These are phyloP conservation scores for Pleurostoma richardsiae DNA, from an alignment of 2,329 filamentous ascomycete genomes.

Conservation along the genomic window DNA sequence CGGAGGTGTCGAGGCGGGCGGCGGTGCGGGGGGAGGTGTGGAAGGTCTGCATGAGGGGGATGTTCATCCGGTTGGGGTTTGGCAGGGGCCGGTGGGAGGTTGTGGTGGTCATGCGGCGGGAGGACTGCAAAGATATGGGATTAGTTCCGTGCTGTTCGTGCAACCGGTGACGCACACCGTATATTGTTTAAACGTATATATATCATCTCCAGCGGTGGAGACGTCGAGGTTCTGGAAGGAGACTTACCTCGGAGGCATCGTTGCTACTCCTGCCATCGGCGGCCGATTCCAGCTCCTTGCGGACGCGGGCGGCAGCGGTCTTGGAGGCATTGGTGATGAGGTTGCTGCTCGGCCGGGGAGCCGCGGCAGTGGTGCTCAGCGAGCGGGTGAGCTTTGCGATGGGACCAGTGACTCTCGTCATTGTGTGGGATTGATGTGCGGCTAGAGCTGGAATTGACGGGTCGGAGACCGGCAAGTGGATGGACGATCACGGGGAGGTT, in stretches of 20 bases:
- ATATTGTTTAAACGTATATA: no score
- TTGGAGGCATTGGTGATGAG: slow-evolving; percentile 26
- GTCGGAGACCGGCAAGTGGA: background rate
- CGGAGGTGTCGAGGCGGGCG: slow-evolving; percentile 21
- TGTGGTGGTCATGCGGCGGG: slow-evolving; percentile 37
- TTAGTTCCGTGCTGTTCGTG: background rate
- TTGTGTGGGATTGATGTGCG: slow-evolving; percentile 15
- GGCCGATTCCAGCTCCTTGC: slow-evolving; percentile 42
- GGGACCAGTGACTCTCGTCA: slow-evolving; percentile 46
- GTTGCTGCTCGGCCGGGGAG: slow-evolving; percentile 25
- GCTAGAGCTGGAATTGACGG: background rate
- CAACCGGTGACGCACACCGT: no score
- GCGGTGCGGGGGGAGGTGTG: slow-evolving; percentile 37
- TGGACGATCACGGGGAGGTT: background rate
- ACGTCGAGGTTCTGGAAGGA: background rate
- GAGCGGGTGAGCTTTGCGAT: slow-evolving; percentile 42
- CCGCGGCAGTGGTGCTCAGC: slow-evolving; percentile 35
- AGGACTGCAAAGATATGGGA: background rate
- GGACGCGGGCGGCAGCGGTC: slow-evolving; percentile 33
- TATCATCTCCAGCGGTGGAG: background rate
- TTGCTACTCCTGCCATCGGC: slow-evolving; percentile 23
- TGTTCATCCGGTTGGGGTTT: slow-evolving; percentile 32
- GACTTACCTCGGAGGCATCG: slow-evolving; percentile 35
- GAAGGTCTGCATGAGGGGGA: slow-evolving; percentile 62
- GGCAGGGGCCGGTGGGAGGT: slow-evolving; percentile 40